Evolutionary conservation across 208 protist genomes (phyloP), one percentile per base, ranked within the genome.

Genomic region (Trypanosoma theileri): DNA sequence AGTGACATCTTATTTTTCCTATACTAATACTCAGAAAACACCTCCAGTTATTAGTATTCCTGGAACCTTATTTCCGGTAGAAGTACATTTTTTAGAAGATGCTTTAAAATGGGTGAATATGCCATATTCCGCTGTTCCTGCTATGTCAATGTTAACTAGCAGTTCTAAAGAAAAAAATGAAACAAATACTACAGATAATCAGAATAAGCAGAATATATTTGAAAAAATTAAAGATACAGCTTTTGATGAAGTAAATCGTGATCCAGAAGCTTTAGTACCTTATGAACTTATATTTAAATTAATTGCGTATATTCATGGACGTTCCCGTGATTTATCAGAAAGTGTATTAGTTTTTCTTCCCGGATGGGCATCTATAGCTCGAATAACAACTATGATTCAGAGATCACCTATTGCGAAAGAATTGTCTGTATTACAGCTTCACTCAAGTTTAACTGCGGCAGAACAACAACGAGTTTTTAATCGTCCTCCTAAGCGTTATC

Each of bases 401-500:
- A 61, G 74, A 10, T 85, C 73, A 6, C 24, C 56, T 4, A 51
- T 82, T 42, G 75, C 75, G 13, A 70, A 69, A 35, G 75, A 94
- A 46, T 76, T 97, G 16, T 88, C 79, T 19, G 76, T 97, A 42
- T 57, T 97, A 42, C 82, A 91, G 74, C 87, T 98, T 48, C 95
- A 98, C 72, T 90, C 93, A 2, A 88, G 72, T n/a, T 75, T 98
- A n/a, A 88, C 91, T 10, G 81, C 79, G 26, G 79, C 91, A 41
- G 82, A 94, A 35, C 97, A 98, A 79, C 81, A 88, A 68, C 86
- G 90, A 44, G 95, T 98, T 1, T 99, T 99, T 77, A 71, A 82
- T 2, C 83, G 81, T 24, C 76, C 95, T 14, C 92, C 93, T 26
- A 64, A 71, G 54, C 62, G 82, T 22, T 86, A 76, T 59, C 75